Evolutionary conservation across 306 rosid genomes (phyloP).

Genomic region (Quercus rubra): DNA sequence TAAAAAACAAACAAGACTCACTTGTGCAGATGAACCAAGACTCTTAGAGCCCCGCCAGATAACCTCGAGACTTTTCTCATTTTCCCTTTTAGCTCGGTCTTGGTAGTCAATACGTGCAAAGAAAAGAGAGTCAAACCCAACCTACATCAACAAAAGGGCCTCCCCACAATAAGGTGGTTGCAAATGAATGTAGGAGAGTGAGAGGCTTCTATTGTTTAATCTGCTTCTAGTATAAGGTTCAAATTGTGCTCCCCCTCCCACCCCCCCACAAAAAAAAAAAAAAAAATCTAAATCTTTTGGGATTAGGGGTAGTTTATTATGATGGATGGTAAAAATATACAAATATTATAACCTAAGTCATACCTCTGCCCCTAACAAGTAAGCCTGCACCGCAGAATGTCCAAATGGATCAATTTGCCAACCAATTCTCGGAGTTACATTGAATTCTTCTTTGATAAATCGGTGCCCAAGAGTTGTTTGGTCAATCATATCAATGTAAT

Average conservation of each 20-base stretch:
- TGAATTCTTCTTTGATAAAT: constrained; percentile 61
- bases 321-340: too few relatives aligned
- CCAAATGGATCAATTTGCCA: constrained; percentile 97
- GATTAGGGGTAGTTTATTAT: too few relatives aligned
- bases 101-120: constrained; percentile 84
- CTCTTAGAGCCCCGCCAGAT: constrained; percentile 79
- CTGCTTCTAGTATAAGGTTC: background rate
- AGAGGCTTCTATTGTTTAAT: background rate
- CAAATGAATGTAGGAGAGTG: background rate
- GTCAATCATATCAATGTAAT: constrained; percentile 88
- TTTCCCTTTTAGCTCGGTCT: constrained; percentile 66
- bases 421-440: constrained; percentile 64
- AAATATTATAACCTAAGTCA: background rate
- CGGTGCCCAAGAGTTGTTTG: constrained; percentile 86
- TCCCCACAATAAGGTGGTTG: background rate
- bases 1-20: constrained; percentile 3
- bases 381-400: constrained; percentile 88
- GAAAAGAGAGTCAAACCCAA: constrained; percentile 76
- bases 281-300: too few relatives aligned
- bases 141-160: constrained; percentile 27
- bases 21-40: constrained; percentile 75
- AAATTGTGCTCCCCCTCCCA: background rate
- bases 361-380: constrained; percentile 78
- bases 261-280: too few relatives aligned
- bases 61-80: constrained; percentile 70